A percentile compares a stretch with the other conserved stretches of the same genome.
Conservation (phyloP, 2,329 filamentous ascomycete species). For the Albifimbria verrucaria region DNA sequence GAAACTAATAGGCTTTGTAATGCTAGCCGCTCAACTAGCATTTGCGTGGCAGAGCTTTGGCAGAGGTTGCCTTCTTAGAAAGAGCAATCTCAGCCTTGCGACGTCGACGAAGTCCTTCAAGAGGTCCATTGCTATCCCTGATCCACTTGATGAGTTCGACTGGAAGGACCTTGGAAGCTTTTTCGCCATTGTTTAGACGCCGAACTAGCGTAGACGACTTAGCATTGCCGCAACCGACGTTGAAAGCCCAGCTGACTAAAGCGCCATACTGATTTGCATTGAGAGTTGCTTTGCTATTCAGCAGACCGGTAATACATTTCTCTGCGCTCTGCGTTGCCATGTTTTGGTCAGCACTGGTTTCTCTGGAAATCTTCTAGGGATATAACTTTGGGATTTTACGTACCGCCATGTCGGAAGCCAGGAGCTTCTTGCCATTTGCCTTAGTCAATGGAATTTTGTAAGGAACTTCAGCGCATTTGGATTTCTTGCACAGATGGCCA, state of each 20-base stretch:
- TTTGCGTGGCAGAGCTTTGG: slow-evolving; percentile 9
- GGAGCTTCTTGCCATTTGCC: slow-evolving; percentile 34
- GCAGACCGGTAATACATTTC: slow-evolving; percentile 34
- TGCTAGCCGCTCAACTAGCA: no score
- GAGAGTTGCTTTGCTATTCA: slow-evolving; percentile 16
- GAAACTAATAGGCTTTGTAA: no score
- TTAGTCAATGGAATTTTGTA: slow-evolving; percentile 43
- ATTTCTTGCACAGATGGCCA: slow-evolving; percentile 42
- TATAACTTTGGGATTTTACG: no score
- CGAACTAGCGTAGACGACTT: slow-evolving; percentile 35
- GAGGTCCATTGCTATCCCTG: slow-evolving; percentile 28
- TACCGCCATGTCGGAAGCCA: slow-evolving; percentile 20
- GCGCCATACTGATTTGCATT: slow-evolving; percentile 50
- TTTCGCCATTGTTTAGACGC: slow-evolving; percentile 40
- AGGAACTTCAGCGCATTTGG: slow-evolving; percentile 39
- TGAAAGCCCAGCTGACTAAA: slow-evolving; percentile 49
- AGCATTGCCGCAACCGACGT: slow-evolving; percentile 42
- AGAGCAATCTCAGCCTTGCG: slow-evolving; percentile 37
- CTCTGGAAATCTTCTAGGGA: no score
- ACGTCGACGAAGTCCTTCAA: slow-evolving; percentile 33
- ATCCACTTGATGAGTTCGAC: slow-evolving; percentile 41
- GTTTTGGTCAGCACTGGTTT: neutral
- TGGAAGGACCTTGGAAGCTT: slow-evolving; percentile 30
- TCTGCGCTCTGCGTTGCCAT: slow-evolving; percentile 18
- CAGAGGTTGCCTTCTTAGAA: slow-evolving; percentile 13